Evolutionary conservation across 345 rosid genomes (phyloP), one percentile per base, ranked within the genome.

Genomic region (Populus deltoides): DNA sequence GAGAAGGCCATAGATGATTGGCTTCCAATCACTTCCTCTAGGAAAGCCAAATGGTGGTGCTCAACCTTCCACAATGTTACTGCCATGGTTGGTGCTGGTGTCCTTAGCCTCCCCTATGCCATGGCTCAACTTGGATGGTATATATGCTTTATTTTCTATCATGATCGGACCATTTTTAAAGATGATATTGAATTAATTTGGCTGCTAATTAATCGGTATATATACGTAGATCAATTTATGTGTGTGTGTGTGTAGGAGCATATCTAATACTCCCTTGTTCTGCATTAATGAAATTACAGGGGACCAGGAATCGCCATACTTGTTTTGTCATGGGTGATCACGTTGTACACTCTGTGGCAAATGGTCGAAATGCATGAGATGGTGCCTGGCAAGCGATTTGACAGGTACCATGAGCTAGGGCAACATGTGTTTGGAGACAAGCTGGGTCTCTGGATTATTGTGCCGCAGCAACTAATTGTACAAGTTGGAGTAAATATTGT

Each of bases 71-170:
- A 94, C 91, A 91, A 90, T 82, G 97, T 92, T 75, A 88, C 97
- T 0, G 98, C 98, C 80, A 90, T 94, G 93, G 93, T 92, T 8
- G 98, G 94, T 1, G 97, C 98, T 53, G 98, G 97, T 18, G 97
- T 94, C 55, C 94, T 94, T 75, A 86, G 96, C 85, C 91, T 94
- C 55, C 97, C 98, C 8, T 92, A 86, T 72, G 97, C 98, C 80
- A 83, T 94, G 97, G 71, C 97, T 25, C 73, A 86, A 61, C 92
- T 94, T 31, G 97, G 97, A 84, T 92, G 98, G 98, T 89, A 89
- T 17, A 22, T 35, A 24, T 72, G 10, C 16, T 8, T 17, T 15
- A 2, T 43, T 43, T 43, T 43, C 15, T 43, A 11, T 43, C 47
- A 43, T 43, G 47, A 43, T 43, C 47, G 4, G 15, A 43, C 47